Evolutionary conservation across 2,329 filamentous ascomycete genomes (phyloP).

Genomic region (Macrophomina tecta): DNA sequence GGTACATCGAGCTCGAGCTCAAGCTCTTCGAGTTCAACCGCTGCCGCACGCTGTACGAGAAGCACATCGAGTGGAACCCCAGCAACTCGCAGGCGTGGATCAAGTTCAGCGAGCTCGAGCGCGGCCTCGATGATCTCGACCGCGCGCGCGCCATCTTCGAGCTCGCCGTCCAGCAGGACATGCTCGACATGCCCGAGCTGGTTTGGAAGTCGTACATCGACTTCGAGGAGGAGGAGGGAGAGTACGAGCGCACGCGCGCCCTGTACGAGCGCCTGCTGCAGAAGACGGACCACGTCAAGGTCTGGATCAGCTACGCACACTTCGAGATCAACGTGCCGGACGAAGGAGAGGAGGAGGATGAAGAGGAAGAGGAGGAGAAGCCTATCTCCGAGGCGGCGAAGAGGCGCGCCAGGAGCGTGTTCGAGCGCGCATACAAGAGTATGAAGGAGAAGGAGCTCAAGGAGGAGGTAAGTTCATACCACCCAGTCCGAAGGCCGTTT

Average conservation of each 20-base stretch:
- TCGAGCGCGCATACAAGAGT: conserved; percentile 81
- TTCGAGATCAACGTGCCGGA: conserved; percentile 96
- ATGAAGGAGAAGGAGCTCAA: conserved; percentile 92
- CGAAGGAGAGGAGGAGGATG: conserved; percentile 63
- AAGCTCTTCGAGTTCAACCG: conserved; percentile 93
- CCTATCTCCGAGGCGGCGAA: conserved; percentile 83
- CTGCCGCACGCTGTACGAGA: conserved; percentile 90
- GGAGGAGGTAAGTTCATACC: conserved; percentile 67
- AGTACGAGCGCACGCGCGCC: conserved; percentile 80
- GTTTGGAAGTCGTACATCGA: conserved; percentile 99
- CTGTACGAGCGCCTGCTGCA: conserved; percentile 90
- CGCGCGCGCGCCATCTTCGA: conserved; percentile 91
- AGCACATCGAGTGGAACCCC: conserved; percentile 90
- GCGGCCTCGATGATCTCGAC: conserved; percentile 87
- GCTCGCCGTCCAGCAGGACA: conserved; percentile 79
- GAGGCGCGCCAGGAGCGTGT: conserved; percentile 78
- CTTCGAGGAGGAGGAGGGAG: conserved; percentile 94
- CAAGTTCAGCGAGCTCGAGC: conserved; percentile 91
- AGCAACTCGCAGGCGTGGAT: conserved; percentile 95
- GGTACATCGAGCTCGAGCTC: conserved; percentile 90
- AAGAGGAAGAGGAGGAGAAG: conserved; percentile 65
- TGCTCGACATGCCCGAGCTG: conserved; percentile 95
- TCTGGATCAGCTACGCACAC: conserved; percentile 98
- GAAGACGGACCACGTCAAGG: conserved; percentile 98
- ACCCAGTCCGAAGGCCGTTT: background rate